Evolutionary conservation across 768 basidiomycete species (phyloP).

Genomic region (Kwoniella heveanensis): DNA sequence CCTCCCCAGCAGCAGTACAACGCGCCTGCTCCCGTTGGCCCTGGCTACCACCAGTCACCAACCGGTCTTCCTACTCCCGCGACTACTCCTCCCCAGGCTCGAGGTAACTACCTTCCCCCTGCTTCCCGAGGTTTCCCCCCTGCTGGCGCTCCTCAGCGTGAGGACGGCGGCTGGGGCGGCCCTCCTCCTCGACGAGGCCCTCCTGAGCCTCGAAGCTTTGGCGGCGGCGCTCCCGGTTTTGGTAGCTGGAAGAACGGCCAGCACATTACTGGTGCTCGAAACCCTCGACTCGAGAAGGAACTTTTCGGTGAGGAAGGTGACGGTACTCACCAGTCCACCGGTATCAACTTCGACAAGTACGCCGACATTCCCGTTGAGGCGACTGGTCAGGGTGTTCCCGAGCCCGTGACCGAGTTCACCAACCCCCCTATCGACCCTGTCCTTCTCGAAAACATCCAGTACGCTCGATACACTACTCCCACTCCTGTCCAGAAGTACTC

Average conservation of each 20-base stretch:
- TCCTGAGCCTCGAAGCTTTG: conserved; percentile 36
- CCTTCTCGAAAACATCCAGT: conserved; percentile 90
- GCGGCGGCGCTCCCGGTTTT: conserved; percentile 56
- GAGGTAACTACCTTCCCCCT: conserved; percentile 33
- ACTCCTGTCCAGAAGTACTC: conserved; percentile 99
- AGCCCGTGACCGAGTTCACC: conserved; percentile 84
- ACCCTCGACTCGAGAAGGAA: conserved; percentile 89
- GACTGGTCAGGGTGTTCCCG: conserved; percentile 94
- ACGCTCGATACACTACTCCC: conserved; percentile 89
- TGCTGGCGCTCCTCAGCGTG: conserved; percentile 10
- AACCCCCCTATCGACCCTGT: conserved; percentile 87
- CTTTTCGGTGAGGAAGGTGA: conserved; percentile 88
- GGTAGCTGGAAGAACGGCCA: conserved; percentile 88
- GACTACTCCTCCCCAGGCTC: conserved; percentile 36
- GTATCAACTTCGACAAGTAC: conserved; percentile 99
- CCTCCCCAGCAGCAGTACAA: conserved; percentile 36
- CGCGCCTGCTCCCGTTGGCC: conserved; percentile 27
- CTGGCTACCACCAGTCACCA: conserved; percentile 37
- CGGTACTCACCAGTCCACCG: conserved; percentile 69
- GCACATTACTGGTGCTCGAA: conserved; percentile 80
- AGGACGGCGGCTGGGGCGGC: conserved; percentile 49
- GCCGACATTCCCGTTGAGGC: conserved; percentile 99
- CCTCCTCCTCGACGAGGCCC: conserved; percentile 31
- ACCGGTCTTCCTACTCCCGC: conserved; percentile 48
- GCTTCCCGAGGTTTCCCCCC: conserved; percentile 17